Percentiles rank a stretch among this genome's conserved stretches.
Conservation (phyloP, 2,329 filamentous ascomycete species). For the Pseudocercospora pini-densiflorae region DNA sequence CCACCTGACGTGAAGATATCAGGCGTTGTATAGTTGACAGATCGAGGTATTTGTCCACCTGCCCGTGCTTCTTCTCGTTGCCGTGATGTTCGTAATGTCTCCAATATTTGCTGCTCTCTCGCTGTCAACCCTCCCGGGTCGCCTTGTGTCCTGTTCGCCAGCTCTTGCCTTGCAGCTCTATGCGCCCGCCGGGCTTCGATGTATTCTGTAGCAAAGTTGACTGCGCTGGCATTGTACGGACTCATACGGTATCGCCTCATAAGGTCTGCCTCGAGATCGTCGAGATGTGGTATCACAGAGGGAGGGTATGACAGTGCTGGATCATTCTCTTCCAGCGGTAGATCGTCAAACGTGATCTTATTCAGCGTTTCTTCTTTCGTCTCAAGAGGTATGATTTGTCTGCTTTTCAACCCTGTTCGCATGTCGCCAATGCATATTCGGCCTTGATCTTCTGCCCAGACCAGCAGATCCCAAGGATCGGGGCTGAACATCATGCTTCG, state of each 20-base stretch:
- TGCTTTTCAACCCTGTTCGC: constrained; percentile 66
- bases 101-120: constrained; percentile 52
- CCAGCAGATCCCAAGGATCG: constrained; percentile 84
- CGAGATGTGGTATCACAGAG: constrained; percentile 41
- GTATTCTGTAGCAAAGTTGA: constrained; percentile 49
- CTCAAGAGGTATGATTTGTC: constrained; percentile 71
- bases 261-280: constrained; percentile 51
- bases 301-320: constrained; percentile 2
- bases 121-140: constrained; percentile 53
- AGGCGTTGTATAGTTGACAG: constrained; percentile 49
- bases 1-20: constrained; percentile 34
- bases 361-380: constrained; percentile 61
- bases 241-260: constrained; percentile 49
- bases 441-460: constrained; percentile 90
- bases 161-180: constrained; percentile 40
- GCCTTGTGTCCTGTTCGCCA: constrained; percentile 36
- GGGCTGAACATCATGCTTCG: constrained; percentile 92
- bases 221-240: constrained; percentile 44
- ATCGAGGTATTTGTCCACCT: constrained; percentile 42
- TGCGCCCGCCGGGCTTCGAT: constrained; percentile 47
- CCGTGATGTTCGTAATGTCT: constrained; percentile 49
- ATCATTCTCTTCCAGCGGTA: constrained; percentile 43
- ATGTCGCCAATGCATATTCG: constrained; percentile 75
- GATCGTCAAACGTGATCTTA: constrained; percentile 47
- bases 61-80: constrained; percentile 49